Conservation (phyloP, 257 asterid species). For the Solanum tacnaense region DNA sequence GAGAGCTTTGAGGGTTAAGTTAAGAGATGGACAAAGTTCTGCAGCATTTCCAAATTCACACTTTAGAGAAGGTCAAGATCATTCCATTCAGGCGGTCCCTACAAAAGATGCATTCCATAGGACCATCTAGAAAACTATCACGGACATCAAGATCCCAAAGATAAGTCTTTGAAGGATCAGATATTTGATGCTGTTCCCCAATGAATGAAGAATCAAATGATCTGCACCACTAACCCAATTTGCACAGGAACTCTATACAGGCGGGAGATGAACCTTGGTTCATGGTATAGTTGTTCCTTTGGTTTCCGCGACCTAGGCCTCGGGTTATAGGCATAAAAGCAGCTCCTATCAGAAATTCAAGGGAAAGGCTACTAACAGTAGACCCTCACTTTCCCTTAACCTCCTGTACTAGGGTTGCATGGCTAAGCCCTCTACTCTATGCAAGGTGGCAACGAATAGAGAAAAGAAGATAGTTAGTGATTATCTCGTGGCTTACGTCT, state of each 20-base stretch:
- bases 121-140: background rate
- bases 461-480: background rate
- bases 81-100: background rate
- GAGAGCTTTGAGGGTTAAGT: background rate
- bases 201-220: background rate
- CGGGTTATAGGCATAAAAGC: background rate
- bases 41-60: background rate
- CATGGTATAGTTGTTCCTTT: background rate
- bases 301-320: background rate
- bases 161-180: background rate
- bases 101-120: background rate
- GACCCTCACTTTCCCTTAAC: background rate
- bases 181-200: background rate
- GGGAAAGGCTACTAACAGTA: background rate
- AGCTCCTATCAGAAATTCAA: background rate
- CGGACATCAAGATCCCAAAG: background rate
- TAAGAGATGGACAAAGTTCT: background rate
- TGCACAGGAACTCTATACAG: background rate
- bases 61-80: background rate
- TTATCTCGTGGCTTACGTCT: background rate
- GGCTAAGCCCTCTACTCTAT: background rate
- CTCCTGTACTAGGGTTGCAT: background rate
- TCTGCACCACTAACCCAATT: background rate
- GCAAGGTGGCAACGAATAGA: background rate
- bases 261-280: background rate